Evolutionary conservation across 805 yeast genomes (phyloP).

Genomic region (Barnettozyma botsteinii): DNA sequence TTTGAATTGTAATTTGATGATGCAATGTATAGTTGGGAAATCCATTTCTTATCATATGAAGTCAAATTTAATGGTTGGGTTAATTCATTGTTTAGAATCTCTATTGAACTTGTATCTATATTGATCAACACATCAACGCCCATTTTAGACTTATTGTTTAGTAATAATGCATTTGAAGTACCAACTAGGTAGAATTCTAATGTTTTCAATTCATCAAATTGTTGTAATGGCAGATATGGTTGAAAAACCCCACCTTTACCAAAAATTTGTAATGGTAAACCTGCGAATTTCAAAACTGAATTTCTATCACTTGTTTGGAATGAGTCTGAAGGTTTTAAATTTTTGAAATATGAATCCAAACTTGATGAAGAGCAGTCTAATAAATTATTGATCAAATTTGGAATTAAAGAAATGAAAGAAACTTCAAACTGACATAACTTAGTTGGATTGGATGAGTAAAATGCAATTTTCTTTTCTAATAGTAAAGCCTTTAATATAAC

Average conservation of each 20-base stretch:
- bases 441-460: conserved; percentile 78
- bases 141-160: conserved; percentile 53
- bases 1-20: conserved; percentile 32
- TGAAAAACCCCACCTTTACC: conserved; percentile 83
- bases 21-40: conserved; percentile 46
- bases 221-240: conserved; percentile 94
- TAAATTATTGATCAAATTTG: conserved; percentile 67
- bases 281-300: conserved; percentile 74
- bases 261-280: conserved; percentile 82
- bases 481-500: conserved; percentile 71
- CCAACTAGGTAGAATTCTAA: conserved; percentile 73
- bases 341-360: conserved; percentile 46
- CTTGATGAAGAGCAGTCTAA: conserved; percentile 78
- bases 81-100: conserved; percentile 39
- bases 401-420: conserved; percentile 76
- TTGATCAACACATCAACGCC: conserved; percentile 67
- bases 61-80: conserved; percentile 42
- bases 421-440: conserved; percentile 76
- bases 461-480: conserved; percentile 65
- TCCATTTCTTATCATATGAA: conserved; percentile 69
- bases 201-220: conserved; percentile 63
- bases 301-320: conserved; percentile 72
- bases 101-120: conserved; percentile 47
- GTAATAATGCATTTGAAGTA: conserved; percentile 76
- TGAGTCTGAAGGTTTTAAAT: conserved; percentile 53